These are phyloP conservation scores for Quercus agrifolia DNA, from an alignment of 306 rosid genomes.

Conservation along the genomic window DNA sequence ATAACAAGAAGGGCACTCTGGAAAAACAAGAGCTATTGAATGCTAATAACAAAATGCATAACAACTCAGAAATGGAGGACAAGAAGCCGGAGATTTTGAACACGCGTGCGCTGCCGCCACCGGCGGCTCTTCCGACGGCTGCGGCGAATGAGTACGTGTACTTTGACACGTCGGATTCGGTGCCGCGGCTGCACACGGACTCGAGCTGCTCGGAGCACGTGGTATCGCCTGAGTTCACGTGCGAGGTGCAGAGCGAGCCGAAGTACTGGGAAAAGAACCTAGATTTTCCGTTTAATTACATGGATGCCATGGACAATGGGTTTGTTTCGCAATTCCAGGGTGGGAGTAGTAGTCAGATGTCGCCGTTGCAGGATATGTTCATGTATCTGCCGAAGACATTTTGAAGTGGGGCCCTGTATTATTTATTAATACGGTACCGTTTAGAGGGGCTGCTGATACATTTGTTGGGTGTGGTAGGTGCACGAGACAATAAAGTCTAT, in stretches of 20 bases:
- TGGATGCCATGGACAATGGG: slow-evolving; percentile 46
- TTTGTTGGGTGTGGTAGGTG: not conserved
- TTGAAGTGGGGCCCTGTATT: not conserved
- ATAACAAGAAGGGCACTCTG: slow-evolving; percentile 75
- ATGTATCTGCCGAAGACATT: slow-evolving; percentile 59
- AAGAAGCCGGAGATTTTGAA: slow-evolving; percentile 53
- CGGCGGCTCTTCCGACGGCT: not conserved
- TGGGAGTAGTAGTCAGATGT: slow-evolving; percentile 52
- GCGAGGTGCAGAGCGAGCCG: slow-evolving; percentile 94
- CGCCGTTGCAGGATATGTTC: slow-evolving; percentile 86
- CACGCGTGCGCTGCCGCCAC: not conserved
- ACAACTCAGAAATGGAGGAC: slow-evolving; percentile 44
- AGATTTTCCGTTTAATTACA: slow-evolving; percentile 51
- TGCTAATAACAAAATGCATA: slow-evolving; percentile 2
- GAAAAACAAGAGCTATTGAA: slow-evolving; percentile 40
- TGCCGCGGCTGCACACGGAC: slow-evolving; percentile 84
- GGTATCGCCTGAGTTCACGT: slow-evolving; percentile 83
- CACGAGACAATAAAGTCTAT: slow-evolving; percentile 79
- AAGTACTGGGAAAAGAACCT: slow-evolving; percentile 74
- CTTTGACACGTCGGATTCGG: slow-evolving; percentile 70
- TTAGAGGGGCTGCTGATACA: not conserved
- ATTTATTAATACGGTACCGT: not conserved
- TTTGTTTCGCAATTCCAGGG: slow-evolving; percentile 52
- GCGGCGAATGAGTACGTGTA: slow-evolving; percentile 43
- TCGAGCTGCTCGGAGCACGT: slow-evolving; percentile 96